Evolutionary conservation across 768 basidiomycete species (phyloP), one percentile per base, ranked within the genome.

Genomic region (Leucosporidium scottii): DNA sequence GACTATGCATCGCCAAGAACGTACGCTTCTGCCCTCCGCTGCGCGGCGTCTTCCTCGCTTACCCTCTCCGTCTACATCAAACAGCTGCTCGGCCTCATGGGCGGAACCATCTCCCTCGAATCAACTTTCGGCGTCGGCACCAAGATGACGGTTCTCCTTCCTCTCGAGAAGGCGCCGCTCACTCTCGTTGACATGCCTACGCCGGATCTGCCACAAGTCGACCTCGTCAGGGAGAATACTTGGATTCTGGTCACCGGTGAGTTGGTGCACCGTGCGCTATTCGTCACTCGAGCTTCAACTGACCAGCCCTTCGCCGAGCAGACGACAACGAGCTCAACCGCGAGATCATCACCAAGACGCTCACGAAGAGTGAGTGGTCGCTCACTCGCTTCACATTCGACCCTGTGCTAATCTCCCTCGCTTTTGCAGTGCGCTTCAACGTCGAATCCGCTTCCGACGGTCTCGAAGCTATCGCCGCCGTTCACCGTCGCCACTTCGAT

Each of bases 1-100:
- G 94, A 15, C 82, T 97, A 53, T 93, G 92, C 18, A 98, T 99
- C 75, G 61, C 68, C 47, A 69, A 69, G 49, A 61, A 68, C 13
- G 70, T 68, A 23, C 27, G 65, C 25, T 18, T 8, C 5, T 3
- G 13, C 23, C 25, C 57, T 48, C 15, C 12, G 18, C 56, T n/a
- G 13, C 21, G 39, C 27, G 55, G 2, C 39, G 4, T 1, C 5
- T n/a, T n/a, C 17, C 3, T 13, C 18, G 31, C 36, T 53, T 5
- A 17, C 62, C 53, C 56, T 49, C 58, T 2, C 20, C 25, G n/a
- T 20, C 9, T 4, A 28, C 12, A 10, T 54, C 27, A 2, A 1
- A 13, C 59, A 71, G 70, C 66, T 74, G 20, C 68, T 68, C 54
- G 70, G 69, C 50, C 61, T 72, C 48, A 70, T 74, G 70, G 69